Evolutionary conservation across 2,329 filamentous ascomycete species (phyloP).

Genomic region (Septoria petroselini): DNA sequence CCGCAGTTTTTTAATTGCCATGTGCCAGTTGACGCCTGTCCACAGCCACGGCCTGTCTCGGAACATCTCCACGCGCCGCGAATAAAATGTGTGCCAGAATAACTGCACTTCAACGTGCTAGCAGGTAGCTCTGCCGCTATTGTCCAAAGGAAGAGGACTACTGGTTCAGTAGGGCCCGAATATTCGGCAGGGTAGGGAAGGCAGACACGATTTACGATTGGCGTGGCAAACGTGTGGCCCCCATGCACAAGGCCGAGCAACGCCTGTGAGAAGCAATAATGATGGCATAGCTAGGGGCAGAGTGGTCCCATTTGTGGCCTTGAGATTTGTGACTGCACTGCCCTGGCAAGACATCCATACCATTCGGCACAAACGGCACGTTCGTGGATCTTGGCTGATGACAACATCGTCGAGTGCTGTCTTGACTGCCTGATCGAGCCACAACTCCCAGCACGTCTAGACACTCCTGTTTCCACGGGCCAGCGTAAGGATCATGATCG

Average conservation of each 20-base stretch:
- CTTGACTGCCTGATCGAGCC: neutral
- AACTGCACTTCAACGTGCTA: neutral
- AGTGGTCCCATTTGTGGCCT: slow-evolving; percentile 1
- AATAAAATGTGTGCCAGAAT: neutral
- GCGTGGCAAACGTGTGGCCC: neutral
- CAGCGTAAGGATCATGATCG: neutral
- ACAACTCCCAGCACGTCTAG: neutral
- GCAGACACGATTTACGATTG: neutral
- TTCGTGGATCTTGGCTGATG: slow-evolving; percentile 14
- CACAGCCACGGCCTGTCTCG: neutral
- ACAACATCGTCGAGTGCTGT: neutral
- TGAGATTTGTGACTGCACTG: neutral
- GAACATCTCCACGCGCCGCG: neutral
- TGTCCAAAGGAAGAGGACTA: neutral
- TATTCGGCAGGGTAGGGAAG: slow-evolving; percentile 6
- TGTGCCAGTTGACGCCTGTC: neutral
- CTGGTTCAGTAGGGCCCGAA: slow-evolving; percentile 10
- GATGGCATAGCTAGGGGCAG: neutral
- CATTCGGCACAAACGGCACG: slow-evolving; percentile 16
- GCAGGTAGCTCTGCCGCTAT: neutral
- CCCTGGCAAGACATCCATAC: slow-evolving; percentile 11
- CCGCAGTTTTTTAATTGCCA: too few species aligned
- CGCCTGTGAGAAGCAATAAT: neutral
- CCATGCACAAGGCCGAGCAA: neutral
- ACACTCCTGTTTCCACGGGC: neutral